Conservation (phyloP, 371 early-diverging fungal species). For the Rhizopus arrhizus region DNA sequence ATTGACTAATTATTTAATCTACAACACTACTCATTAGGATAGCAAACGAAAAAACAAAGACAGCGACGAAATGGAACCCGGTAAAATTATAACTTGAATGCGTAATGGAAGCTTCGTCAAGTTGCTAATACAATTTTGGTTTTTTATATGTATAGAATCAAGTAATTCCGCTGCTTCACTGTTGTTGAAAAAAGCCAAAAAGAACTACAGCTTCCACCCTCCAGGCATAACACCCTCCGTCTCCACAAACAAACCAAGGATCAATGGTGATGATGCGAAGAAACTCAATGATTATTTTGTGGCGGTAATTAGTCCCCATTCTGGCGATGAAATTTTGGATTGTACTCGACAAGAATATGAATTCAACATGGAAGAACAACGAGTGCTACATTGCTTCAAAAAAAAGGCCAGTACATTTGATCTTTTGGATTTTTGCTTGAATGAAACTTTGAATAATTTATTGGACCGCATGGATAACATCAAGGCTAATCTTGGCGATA, state of each 20-base stretch:
- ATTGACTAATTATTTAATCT: constrained; percentile 12
- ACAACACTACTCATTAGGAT: constrained; percentile 18
- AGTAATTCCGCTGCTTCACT: constrained; percentile 16
- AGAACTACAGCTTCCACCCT: constrained; percentile 18
- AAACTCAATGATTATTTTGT: constrained; percentile 20
- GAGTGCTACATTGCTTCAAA: constrained; percentile 17
- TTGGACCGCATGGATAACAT: constrained; percentile 11
- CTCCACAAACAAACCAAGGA: constrained; percentile 13
- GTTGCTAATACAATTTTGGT: constrained; percentile 19
- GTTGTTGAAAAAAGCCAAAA: constrained; percentile 20
- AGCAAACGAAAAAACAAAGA: constrained; percentile 17
- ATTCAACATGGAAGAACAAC: constrained; percentile 18
- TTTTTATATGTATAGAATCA: constrained; percentile 20
- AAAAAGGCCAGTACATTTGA: constrained; percentile 14
- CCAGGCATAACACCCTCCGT: constrained; percentile 13
- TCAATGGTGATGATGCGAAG: constrained; percentile 17
- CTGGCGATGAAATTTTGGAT: constrained; percentile 19
- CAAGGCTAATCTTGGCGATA: constrained; percentile 7
- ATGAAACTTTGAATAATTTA: constrained; percentile 9
- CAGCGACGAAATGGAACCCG: constrained; percentile 16
- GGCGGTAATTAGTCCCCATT: constrained; percentile 16
- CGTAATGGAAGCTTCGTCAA: constrained; percentile 20
- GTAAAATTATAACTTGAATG: constrained; percentile 21
- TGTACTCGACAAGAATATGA: constrained; percentile 25
- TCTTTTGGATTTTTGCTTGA: constrained; percentile 10